Evolutionary conservation across 495 filamentous ascomycete species (phyloP).

Genomic region (Aspergillus biplanus): DNA sequence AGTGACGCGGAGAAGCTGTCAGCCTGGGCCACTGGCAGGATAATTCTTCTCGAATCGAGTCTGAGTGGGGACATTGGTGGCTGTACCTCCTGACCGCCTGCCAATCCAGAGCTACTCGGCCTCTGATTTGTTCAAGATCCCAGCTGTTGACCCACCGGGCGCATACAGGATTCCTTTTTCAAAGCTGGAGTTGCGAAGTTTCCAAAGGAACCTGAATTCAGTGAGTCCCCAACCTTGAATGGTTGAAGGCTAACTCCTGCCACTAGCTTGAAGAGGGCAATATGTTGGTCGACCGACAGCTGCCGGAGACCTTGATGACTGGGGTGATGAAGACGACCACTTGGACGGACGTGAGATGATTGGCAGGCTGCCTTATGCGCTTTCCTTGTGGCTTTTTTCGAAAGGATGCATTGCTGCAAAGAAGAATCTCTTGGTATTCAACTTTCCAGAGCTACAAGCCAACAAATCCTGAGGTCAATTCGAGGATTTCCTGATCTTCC

Average conservation of each 20-base stretch:
- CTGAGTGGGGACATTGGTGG: conserved; percentile 15
- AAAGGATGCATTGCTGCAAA: neutral
- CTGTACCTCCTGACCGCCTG: conserved; percentile 22
- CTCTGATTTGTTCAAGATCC: neutral
- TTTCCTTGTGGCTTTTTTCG: neutral
- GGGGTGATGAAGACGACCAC: neutral
- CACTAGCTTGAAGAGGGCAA: too few relatives aligned
- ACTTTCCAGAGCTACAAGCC: neutral
- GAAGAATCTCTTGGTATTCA: conserved; percentile 6
- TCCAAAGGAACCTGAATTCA: neutral
- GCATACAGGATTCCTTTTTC: neutral
- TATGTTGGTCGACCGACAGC: neutral
- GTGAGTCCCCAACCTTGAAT: too few relatives aligned
- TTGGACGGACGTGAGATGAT: conserved; percentile 1
- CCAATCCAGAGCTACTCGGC: conserved; percentile 5
- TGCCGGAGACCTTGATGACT: neutral
- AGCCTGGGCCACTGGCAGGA: conserved; percentile 7
- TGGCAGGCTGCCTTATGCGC: conserved; percentile 7
- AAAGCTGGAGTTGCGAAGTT: neutral
- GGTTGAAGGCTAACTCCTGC: neutral
- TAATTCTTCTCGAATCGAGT: neutral
- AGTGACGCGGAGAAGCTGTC: conserved; percentile 14
- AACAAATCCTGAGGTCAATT: neutral
- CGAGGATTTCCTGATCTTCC: neutral
- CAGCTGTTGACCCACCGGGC: neutral